A percentile compares a stretch with the other conserved stretches of the same genome.
These are phyloP conservation scores for Colletotrichum theobromicola DNA, from an alignment of 2,329 filamentous ascomycete species.

Conservation along the genomic window DNA sequence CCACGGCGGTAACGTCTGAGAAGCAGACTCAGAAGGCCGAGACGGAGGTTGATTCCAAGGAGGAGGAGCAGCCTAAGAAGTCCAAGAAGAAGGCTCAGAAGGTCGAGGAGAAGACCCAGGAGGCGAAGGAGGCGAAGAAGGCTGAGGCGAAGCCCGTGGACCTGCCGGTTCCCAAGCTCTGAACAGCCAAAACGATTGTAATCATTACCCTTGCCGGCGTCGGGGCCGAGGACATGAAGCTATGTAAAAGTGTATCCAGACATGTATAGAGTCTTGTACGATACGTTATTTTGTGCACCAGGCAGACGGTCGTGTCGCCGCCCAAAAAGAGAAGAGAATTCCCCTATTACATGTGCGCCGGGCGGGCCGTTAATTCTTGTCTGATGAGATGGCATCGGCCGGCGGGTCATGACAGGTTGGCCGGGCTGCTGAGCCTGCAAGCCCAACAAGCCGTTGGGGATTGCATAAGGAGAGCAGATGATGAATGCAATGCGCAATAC, in stretches of 20 bases:
- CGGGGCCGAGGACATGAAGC: neutral
- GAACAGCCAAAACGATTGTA: neutral
- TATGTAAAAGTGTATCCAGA: constrained; percentile 20
- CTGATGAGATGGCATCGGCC: neutral
- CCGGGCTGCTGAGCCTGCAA: neutral
- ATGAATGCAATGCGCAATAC: neutral
- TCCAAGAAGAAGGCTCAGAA: neutral
- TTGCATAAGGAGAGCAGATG: constrained; percentile 4
- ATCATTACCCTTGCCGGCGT: neutral
- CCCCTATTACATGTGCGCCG: neutral
- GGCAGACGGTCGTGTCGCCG: neutral
- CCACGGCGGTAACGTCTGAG: neutral
- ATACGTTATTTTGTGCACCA: constrained; percentile 7
- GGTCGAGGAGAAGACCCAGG: neutral
- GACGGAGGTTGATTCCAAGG: no score
- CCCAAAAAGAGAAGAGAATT: neutral
- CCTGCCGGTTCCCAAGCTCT: constrained; percentile 12
- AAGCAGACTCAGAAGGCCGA: neutral
- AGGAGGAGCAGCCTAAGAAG: neutral
- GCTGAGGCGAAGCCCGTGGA: neutral
- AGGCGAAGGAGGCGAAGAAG: constrained; percentile 9
- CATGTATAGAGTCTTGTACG: constrained; percentile 22
- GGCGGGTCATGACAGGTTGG: neutral
- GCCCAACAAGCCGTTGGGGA: neutral
- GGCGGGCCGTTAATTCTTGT: neutral